Conservation (phyloP, 257 asterid genomes). For the Solanum verrucosum region DNA sequence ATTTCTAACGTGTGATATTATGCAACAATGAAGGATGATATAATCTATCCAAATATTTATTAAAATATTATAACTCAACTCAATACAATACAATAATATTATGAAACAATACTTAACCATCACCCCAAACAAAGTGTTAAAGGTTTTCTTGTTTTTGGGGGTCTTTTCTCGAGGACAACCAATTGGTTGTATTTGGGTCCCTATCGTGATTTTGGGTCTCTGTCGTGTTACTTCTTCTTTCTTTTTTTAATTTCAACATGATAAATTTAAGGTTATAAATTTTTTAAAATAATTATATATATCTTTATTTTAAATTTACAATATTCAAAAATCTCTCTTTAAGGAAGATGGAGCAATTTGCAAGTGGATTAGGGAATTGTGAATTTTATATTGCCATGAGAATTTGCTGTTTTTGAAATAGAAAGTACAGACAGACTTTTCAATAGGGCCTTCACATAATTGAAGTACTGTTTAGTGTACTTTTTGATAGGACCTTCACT, state of each 20-base stretch:
- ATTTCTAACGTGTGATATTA: not conserved
- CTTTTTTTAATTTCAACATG: not conserved
- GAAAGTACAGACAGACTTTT: not conserved
- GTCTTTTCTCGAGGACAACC: not conserved
- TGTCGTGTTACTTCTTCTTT: not conserved
- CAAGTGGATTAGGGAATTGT: not conserved
- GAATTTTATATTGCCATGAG: not conserved
- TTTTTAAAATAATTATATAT: too few relatives aligned
- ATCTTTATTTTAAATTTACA: not conserved
- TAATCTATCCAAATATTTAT: too few relatives aligned
- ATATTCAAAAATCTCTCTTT: not conserved
- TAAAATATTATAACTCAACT: too few relatives aligned
- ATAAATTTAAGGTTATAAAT: not conserved
- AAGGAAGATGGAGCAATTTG: not conserved
- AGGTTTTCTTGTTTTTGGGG: not conserved
- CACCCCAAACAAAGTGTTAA: not conserved
- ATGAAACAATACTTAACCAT: too few relatives aligned
- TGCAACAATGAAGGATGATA: too few relatives aligned
- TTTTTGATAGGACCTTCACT: too few relatives aligned
- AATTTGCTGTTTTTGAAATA: not conserved
- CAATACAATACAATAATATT: not conserved
- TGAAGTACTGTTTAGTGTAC: not conserved
- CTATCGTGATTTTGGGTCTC: not conserved
- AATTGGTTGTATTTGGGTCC: not conserved
- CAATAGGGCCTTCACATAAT: not conserved